Conservation (phyloP, 345 rosid genomes). For the Garcia nutans region DNA sequence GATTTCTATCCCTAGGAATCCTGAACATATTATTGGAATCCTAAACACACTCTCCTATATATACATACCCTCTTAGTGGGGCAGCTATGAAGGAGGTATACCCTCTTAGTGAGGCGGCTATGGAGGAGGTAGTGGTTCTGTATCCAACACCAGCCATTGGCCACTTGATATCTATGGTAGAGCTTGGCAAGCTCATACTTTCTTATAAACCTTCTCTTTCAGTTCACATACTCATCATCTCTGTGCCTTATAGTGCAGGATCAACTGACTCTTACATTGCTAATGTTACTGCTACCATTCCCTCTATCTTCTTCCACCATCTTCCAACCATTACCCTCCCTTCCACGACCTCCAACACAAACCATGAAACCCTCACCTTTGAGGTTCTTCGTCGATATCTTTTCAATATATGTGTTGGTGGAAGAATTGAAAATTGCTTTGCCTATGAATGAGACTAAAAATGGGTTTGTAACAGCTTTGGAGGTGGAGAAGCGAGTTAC, state of each 20-base stretch:
- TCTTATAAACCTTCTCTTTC: slow-evolving; percentile 47
- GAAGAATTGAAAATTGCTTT: slow-evolving; percentile 60
- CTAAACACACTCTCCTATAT: no score
- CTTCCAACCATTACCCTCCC: slow-evolving; percentile 18
- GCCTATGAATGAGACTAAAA: slow-evolving; percentile 40
- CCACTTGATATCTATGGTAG: slow-evolving; percentile 69
- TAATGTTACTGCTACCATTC: slow-evolving; percentile 16
- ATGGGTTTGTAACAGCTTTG: slow-evolving; percentile 42
- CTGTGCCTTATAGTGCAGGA: slow-evolving; percentile 42
- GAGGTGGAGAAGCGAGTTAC: slow-evolving; percentile 59
- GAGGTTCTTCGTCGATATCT: slow-evolving; percentile 13
- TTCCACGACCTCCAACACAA: neutral
- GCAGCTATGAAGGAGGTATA: slow-evolving; percentile 25
- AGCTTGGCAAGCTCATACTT: slow-evolving; percentile 53
- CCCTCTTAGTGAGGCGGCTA: neutral
- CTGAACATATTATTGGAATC: no score
- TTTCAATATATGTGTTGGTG: no score
- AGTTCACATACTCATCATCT: slow-evolving; percentile 44
- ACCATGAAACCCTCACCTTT: slow-evolving; percentile 19
- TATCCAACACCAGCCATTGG: slow-evolving; percentile 62
- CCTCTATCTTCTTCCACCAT: slow-evolving; percentile 24
- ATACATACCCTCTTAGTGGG: neutral
- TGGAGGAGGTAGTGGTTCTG: slow-evolving; percentile 41
- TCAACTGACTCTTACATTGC: slow-evolving; percentile 34
- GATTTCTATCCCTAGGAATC: no score